phyloP scores from a whole-genome alignment of 2,329 filamentous ascomycete species.

The Eutypella sp. region DNA sequence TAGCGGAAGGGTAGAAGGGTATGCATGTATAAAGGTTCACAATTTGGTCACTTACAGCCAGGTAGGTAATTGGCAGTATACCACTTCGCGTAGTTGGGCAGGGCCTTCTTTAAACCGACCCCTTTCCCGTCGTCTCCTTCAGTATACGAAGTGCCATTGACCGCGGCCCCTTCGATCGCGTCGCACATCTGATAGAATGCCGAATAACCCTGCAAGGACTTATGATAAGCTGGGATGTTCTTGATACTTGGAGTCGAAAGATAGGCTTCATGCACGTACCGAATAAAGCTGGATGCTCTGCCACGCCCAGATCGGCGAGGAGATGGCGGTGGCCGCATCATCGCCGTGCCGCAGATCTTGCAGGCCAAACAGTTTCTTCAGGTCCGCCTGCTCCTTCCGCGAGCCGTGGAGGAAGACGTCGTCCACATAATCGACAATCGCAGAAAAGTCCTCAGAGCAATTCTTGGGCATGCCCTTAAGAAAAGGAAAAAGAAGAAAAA shows the following conservation, averaged over 20 bases:
- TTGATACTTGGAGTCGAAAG: too few relatives aligned
- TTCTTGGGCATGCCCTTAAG: slow-evolving; percentile 49
- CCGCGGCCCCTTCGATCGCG: slow-evolving; percentile 28
- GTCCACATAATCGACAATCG: slow-evolving; percentile 52
- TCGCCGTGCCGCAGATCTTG: slow-evolving; percentile 43
- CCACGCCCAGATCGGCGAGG: slow-evolving; percentile 24
- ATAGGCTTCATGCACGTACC: neutral
- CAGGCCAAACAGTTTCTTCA: slow-evolving; percentile 51
- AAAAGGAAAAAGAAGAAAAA: neutral
- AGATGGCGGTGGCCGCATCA: slow-evolving; percentile 41
- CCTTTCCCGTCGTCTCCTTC: slow-evolving; percentile 31
- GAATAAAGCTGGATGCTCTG: slow-evolving; percentile 31
- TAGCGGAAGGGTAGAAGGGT: too few relatives aligned
- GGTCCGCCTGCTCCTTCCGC: slow-evolving; percentile 31
- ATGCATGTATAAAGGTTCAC: neutral
- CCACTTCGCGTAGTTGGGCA: slow-evolving; percentile 52
- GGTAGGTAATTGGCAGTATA: slow-evolving; percentile 41
- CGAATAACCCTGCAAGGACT: slow-evolving; percentile 23
- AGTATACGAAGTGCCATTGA: slow-evolving; percentile 19
- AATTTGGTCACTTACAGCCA: slow-evolving; percentile 34
- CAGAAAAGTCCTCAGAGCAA: slow-evolving; percentile 47
- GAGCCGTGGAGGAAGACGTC: slow-evolving; percentile 38
- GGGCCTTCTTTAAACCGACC: slow-evolving; percentile 49
- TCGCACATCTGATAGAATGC: slow-evolving; percentile 30
- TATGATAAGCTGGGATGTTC: neutral